These are phyloP conservation scores for Naumovozyma baii DNA, from an alignment of 805 yeast species.

Conservation along the genomic window DNA sequence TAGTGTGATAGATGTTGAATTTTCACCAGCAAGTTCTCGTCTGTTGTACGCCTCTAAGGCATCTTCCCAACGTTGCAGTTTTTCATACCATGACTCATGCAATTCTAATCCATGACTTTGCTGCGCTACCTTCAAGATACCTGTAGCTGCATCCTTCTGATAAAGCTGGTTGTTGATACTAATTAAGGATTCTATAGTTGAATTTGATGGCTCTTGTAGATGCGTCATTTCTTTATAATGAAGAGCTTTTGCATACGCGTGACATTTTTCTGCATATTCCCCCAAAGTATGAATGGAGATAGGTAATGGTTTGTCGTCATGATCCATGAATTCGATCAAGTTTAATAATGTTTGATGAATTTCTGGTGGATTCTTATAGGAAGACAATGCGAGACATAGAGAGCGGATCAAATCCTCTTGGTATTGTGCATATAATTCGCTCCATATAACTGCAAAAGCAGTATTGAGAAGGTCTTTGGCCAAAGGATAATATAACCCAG, in stretches of 20 bases:
- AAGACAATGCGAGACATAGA: constrained; percentile 72
- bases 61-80: constrained; percentile 93
- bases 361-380: constrained; percentile 89
- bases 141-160: constrained; percentile 94
- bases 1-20: constrained; percentile 76
- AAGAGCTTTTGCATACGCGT: constrained; percentile 91
- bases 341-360: constrained; percentile 81
- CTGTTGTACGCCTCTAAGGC: constrained; percentile 81
- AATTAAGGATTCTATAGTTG: constrained; percentile 82
- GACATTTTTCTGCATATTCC: constrained; percentile 84
- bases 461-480: constrained; percentile 87
- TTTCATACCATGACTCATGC: constrained; percentile 94
- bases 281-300: constrained; percentile 79
- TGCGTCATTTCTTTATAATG: constrained; percentile 94
- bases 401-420: constrained; percentile 83
- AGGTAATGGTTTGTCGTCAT: constrained; percentile 87
- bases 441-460: constrained; percentile 89
- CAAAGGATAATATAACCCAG: constrained; percentile 72
- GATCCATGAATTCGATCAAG: constrained; percentile 91
- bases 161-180: constrained; percentile 87
- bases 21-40: constrained; percentile 44
- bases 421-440: constrained; percentile 75
- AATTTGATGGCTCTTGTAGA: constrained; percentile 75
- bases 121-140: constrained; percentile 86
- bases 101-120: constrained; percentile 78